Base-by-base conservation (phyloP, 108 stramenopile species). In the Pseudonitzschia delicatissima region DNA sequence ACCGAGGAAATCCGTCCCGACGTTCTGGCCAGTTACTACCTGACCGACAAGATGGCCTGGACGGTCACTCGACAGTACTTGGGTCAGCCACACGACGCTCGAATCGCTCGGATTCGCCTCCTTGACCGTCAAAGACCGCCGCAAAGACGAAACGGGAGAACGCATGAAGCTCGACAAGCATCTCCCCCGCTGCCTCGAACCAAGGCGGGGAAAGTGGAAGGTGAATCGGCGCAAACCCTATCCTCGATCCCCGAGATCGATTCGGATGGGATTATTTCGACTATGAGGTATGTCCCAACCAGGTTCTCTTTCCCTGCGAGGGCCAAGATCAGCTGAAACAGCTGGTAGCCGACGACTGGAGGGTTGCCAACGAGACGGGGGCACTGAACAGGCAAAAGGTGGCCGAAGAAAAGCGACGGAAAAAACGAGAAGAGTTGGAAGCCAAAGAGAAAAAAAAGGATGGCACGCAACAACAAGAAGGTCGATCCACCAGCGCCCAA, bases 231-330 rank as follows among this genome's bases (percentile, higher is more conserved):
- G 39, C 13, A 37, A 37, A 27, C 53, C 53, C 29, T 33, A 33
- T n/a, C 32, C 32, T 40, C 20, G 70, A 71, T 45, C 70, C 62
- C 21, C 62, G 70, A 15, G 75, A 76, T 35, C 63, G 59, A 31
- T 76, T 68, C 57, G 75, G 75, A 0, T 76, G 75, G 75, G 75
- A 76, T 65, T 76, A 76, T 32, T 76, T 76, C 55, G 75, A 76
- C 36, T 76, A 68, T 45, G 58, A 65, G 27, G 64, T 57, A 45
- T 76, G 75, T 58, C 52, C 51, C 5, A 32, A 57, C 12, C 50
- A 15, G 8, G 62, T 59, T n/a, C 42, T 76, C 28, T 76, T 67
- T 66, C 75, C 75, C 12, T 76, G 75, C 57, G 45, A 58, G 53
- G 69, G 53, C 13, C 26, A 28, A 4, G 73, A 67, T 31, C 63